Evolutionary conservation across 495 filamentous ascomycete genomes (phyloP).

Genomic region (Rostrohypoxylon terebratum): DNA sequence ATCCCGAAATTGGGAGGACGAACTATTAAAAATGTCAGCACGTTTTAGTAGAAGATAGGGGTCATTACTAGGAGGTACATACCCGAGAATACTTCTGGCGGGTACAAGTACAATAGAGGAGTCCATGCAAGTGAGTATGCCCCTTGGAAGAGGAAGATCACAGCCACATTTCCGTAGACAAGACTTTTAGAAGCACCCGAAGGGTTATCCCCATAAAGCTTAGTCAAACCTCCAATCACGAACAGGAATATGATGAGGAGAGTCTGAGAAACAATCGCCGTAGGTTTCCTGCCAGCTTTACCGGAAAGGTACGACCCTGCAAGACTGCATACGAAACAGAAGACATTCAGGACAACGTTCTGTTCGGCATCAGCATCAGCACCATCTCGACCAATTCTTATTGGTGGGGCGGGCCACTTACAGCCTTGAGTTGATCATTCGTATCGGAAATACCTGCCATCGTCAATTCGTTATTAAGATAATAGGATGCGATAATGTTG

Average conservation of each 20-base stretch:
- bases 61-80: background rate
- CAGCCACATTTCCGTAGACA: slow-evolving; percentile 56
- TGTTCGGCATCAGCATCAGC: slow-evolving; percentile 38
- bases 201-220: slow-evolving; percentile 60
- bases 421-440: slow-evolving; percentile 58
- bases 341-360: slow-evolving; percentile 59
- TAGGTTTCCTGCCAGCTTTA: slow-evolving; percentile 58
- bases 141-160: slow-evolving; percentile 62
- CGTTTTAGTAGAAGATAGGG: background rate
- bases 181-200: slow-evolving; percentile 48
- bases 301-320: slow-evolving; percentile 55
- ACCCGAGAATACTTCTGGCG: slow-evolving; percentile 49
- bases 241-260: slow-evolving; percentile 60
- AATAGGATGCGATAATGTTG: slow-evolving; percentile 65
- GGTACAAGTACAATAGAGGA: slow-evolving; percentile 63
- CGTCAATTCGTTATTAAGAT: slow-evolving; percentile 58
- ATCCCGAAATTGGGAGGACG: slow-evolving; percentile 32
- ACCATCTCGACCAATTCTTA: background rate
- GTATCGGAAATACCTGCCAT: slow-evolving; percentile 61
- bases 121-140: slow-evolving; percentile 64
- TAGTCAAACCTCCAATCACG: slow-evolving; percentile 63
- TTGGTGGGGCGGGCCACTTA: slow-evolving; percentile 40
- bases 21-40: slow-evolving; percentile 25
- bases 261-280: slow-evolving; percentile 54
- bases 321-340: slow-evolving; percentile 55